Evolutionary conservation across 768 basidiomycete genomes (phyloP), one percentile per base, ranked within the genome.

Genomic region (Serendipita sp.): DNA sequence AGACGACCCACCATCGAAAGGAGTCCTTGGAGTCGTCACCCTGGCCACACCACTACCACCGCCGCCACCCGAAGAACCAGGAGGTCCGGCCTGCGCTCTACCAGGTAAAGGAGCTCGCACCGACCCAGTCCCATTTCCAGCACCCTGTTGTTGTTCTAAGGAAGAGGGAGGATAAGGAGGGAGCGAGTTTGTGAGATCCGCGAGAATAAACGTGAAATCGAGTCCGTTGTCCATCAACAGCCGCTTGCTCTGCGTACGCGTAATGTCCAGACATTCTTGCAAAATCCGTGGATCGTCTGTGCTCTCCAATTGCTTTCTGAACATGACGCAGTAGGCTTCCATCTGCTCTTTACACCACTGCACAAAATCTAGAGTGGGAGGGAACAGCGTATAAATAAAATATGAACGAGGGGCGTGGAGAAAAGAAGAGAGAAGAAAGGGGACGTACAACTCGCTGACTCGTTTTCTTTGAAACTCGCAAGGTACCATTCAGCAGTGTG

Each of bases 401-500:
- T 37, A 63, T 44, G 30, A 30, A 30, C 46, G 30, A 28, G 47
- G 37, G 2, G 7, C 47, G 1, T 24, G 1, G 24, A 24, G 24
- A 1, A 24, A 24, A 24, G 24, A 24, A 24, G 24, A 24, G 30
- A 48, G n/a, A 35, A 48, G 37, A 28, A 63, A 5, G 64, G 18
- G 8, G 16, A 64, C 56, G 0, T 78, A 95, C 95, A 82, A 65
- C 92, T 94, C 0, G 95, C 88, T 67, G 90, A 89, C 68, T 92
- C 86, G 71, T 96, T 93, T 74, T 97, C 96, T 73, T 87, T 89
- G 75, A 96, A 99, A 65, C 92, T 93, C 0, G 88, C 86, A 69
- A 97, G 78, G 74, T 91, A 99, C 96, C 96, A 99, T 75, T 99
- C 95, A 13, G 91, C 91, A 0, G 94, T 96, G 71, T 98, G 92